Conservation (phyloP, 1,139 yeast genomes). For the Neolecta irregularis region DNA sequence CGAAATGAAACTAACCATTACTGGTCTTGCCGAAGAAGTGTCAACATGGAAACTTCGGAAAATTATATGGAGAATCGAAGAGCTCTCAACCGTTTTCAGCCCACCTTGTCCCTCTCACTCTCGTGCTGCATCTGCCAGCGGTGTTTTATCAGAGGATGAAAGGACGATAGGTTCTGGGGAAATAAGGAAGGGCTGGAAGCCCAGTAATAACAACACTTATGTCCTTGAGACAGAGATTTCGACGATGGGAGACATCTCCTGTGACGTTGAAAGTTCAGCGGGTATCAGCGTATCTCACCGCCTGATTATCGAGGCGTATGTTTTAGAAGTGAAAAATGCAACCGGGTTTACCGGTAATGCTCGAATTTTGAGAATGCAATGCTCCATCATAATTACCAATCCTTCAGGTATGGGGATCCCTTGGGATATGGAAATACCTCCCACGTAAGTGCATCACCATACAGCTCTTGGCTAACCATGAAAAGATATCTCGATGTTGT, state of each 20-base stretch:
- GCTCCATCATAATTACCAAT: conserved; percentile 63
- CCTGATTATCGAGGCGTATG: conserved; percentile 71
- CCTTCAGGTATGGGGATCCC: conserved; percentile 91
- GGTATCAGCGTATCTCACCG: conserved; percentile 64
- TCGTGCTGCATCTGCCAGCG: conserved; percentile 18
- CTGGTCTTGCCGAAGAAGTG: conserved; percentile 46
- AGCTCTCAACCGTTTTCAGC: conserved; percentile 46
- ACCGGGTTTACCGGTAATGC: conserved; percentile 43
- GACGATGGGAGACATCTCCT: conserved; percentile 23
- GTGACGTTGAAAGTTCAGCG: conserved; percentile 63
- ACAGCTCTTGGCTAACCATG: conserved; percentile 39
- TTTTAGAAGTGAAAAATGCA: conserved; percentile 75
- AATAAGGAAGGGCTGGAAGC: conserved; percentile 82
- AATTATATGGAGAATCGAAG: conserved; percentile 82
- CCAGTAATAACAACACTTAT: conserved; percentile 44
- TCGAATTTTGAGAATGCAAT: conserved; percentile 85
- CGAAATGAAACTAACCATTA: conserved; percentile 66
- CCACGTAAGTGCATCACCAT: conserved; percentile 76
- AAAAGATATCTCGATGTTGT: conserved; percentile 6
- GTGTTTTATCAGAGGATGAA: conserved; percentile 52
- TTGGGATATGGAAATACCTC: conserved; percentile 99
- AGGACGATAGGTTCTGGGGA: conserved; percentile 66
- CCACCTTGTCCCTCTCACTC: conserved; percentile 43
- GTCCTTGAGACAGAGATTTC: conserved; percentile 16
- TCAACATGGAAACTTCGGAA: conserved; percentile 84